Evolutionary conservation across 2,329 filamentous ascomycete genomes (phyloP), one percentile per base, ranked within the genome.

Genomic region (Pseudocercospora macadamiae): DNA sequence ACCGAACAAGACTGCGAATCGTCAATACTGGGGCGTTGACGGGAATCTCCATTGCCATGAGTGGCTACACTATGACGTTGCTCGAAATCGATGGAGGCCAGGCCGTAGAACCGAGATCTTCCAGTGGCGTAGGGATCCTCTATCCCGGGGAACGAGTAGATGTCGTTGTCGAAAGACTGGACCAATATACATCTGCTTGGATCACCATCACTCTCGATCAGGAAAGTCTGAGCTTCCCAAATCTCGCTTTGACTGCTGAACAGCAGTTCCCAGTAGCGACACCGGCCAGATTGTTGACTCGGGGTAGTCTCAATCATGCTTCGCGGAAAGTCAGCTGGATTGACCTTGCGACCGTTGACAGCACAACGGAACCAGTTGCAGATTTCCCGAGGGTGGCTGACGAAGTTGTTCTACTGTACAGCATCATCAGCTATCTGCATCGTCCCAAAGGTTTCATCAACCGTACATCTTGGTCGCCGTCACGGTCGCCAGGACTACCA

Each of bases 111-210:
- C 57, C 37, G 5, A 54, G 64, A 1, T 44, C 59, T 23, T 60
- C 69, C 14, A 69, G 70, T 36, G 75, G 75, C 1, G 62, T 73
- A 14, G 79, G 79, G 2, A 71, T 76, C 32, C 66, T 79, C 3
- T 75, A 75, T 51, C 75, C 77, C 1, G 78, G 78, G 3, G 77
- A 80, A 56, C 73, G 79, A 45, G 73, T 79, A 60, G 79, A 81
- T 58, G 64, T 79, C 3, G 16, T 64, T 1, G 14, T 54, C 12
- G 47, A 65, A 76, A 34, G 54, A 12, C 14, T 10, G 26, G 18
- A 47, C 10, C 36, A 51, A 5, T 26, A 44, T 5, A 49, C 53
- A 21, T 48, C 49, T 36, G 55, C 54, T 5, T 61, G 59, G 59
- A 51, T 55, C 16, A 58, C 54, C 5, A 52, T 61, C 19, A 48